Evolutionary conservation across 306 rosid species (phyloP), one percentile per base, ranked within the genome.

Genomic region (Rosa persica): DNA sequence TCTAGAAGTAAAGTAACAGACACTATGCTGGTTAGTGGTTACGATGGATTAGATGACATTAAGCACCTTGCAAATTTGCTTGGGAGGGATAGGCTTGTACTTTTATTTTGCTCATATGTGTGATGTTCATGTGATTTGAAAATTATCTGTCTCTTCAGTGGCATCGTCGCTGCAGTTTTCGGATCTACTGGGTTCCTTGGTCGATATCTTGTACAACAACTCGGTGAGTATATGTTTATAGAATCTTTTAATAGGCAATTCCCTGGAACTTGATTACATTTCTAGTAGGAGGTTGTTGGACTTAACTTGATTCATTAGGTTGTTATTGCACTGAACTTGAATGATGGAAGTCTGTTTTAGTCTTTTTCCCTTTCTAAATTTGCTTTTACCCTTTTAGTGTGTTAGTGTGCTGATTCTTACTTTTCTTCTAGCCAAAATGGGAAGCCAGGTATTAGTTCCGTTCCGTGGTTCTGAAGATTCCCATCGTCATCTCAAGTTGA

Each of bases 101-200:
- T 70, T 46, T 15, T 7, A 27, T 8, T 1, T 13, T 55, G 38
- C 48, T 12, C 39, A 40, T 7, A 25, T 20, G 5, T 74, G 20
- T 69, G 43, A 40, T 80, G 61, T 60, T 54, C 36, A 55, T 51
- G 6, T 64, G 1, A 30, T 30, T 66, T 71, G 23, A 39, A 49
- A 44, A 62, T 71, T 1, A 34, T 65, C 67, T 84, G 67, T 75
- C 19, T 72, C 74, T 83, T 86, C 94, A 96, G 98, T 86, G 99
- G 99, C 61, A 85, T 96, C 71, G 77, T 96, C 51, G 99, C 97
- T 61, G 88, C 99, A 54, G 99, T 96, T 67, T 96, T 96, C 78
- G 99, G 99, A 79, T 94, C 99, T 0, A 96, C 99, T 43, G 99
- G 99, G 58, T 96, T 96, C 88, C 92, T 96, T 76, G 99, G 99